These are phyloP conservation scores for Xerocomus spinulosus DNA, from an alignment of 768 basidiomycete species.

Conservation along the genomic window DNA sequence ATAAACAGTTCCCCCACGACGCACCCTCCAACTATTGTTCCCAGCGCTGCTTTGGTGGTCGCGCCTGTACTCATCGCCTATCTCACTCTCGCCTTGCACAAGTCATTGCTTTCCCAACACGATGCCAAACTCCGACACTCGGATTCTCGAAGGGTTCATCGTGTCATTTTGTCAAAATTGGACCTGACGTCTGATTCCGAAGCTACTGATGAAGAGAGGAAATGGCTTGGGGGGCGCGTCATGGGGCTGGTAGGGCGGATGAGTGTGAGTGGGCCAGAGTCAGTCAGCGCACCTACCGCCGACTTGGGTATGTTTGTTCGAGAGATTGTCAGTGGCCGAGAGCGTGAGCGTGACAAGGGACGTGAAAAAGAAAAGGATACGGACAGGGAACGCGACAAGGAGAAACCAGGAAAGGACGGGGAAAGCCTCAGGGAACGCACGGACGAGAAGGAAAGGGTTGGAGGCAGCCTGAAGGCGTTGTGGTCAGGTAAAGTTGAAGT, in stretches of 20 bases:
- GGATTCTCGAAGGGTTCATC: conserved; percentile 58
- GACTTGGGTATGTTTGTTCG: conserved; percentile 53
- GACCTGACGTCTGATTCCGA: conserved; percentile 37
- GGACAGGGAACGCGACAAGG: conserved; percentile 35
- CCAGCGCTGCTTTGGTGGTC: conserved; percentile 3
- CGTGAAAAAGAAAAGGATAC: conserved; percentile 34
- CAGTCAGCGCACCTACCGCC: conserved; percentile 42
- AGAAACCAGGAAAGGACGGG: conserved; percentile 32
- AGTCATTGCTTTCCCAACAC: conserved; percentile 23
- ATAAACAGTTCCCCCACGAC: conserved; percentile 5
- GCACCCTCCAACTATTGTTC: no score
- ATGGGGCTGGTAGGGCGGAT: conserved; percentile 38
- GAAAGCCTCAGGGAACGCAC: conserved; percentile 29
- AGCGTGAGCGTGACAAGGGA: conserved; percentile 26
- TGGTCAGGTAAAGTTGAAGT: conserved; percentile 32
- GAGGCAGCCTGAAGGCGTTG: conserved; percentile 31
- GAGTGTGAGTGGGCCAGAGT: conserved; percentile 37
- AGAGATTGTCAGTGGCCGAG: conserved; percentile 34
- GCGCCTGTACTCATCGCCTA: conserved; percentile 7
- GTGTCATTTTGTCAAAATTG: conserved; percentile 56
- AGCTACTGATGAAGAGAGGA: conserved; percentile 30
- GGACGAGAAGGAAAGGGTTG: conserved; percentile 34
- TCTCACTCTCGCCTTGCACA: conserved; percentile 26
- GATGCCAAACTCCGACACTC: conserved; percentile 31
- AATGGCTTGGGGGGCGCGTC: conserved; percentile 29